Evolutionary conservation across 352 stramenopile species (phyloP).

Genomic region (Phytophthora palmivora): DNA sequence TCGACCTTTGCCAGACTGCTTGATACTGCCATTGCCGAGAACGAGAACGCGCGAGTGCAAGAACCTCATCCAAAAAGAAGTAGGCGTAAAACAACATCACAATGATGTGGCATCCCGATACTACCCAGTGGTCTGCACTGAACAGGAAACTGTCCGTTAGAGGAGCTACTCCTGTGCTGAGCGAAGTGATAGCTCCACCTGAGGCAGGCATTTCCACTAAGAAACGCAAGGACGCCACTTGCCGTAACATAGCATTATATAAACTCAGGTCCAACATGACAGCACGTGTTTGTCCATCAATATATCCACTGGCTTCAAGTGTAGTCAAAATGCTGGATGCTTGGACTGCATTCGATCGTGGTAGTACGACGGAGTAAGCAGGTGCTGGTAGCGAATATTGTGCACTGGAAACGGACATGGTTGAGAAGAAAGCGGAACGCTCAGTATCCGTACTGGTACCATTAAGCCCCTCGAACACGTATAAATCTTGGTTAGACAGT

Average conservation of each 20-base stretch:
- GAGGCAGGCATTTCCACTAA: slow-evolving; percentile 54
- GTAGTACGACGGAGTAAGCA: slow-evolving; percentile 52
- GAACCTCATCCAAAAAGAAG: slow-evolving; percentile 55
- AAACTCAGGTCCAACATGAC: slow-evolving; percentile 60
- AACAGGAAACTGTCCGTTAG: slow-evolving; percentile 52
- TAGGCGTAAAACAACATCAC: slow-evolving; percentile 54
- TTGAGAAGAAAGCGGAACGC: slow-evolving; percentile 48
- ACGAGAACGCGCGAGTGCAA: slow-evolving; percentile 34
- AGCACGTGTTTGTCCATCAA: slow-evolving; percentile 48
- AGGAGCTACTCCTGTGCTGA: slow-evolving; percentile 38
- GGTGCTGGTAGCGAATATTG: slow-evolving; percentile 41
- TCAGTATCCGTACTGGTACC: slow-evolving; percentile 39
- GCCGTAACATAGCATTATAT: slow-evolving; percentile 56
- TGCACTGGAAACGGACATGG: slow-evolving; percentile 33
- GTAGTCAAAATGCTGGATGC: slow-evolving; percentile 32
- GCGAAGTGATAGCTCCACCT: slow-evolving; percentile 41
- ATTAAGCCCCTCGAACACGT: slow-evolving; percentile 47
- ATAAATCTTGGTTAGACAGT: slow-evolving; percentile 11
- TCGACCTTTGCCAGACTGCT: slow-evolving; percentile 28
- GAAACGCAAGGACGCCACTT: slow-evolving; percentile 50
- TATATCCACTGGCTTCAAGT: slow-evolving; percentile 40
- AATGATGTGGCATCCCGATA: slow-evolving; percentile 37
- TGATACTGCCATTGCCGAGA: slow-evolving; percentile 29
- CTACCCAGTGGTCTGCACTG: slow-evolving; percentile 30
- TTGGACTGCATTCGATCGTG: slow-evolving; percentile 21